Conservation (phyloP, 495 filamentous ascomycete species). For the Cryomyces antarcticus region DNA sequence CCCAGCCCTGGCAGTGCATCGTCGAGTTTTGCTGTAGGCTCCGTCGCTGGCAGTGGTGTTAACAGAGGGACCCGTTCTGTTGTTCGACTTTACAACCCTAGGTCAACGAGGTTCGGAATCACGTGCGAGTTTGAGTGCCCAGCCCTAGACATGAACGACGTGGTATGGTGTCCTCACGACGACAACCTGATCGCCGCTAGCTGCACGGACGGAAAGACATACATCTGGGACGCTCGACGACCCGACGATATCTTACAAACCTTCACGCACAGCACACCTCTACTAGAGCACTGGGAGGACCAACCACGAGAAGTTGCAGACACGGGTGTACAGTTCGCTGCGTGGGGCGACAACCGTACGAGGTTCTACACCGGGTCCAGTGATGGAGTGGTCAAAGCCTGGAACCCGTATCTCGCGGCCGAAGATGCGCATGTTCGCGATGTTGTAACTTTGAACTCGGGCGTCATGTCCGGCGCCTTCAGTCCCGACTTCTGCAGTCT, state of each 20-base stretch:
- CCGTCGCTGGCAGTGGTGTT: constrained; percentile 13
- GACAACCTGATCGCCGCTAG: constrained; percentile 52
- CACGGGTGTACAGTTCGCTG: constrained; percentile 57
- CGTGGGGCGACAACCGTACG: constrained; percentile 53
- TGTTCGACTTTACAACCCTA: constrained; percentile 31
- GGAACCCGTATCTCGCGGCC: constrained; percentile 48
- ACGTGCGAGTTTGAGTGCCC: constrained; percentile 40
- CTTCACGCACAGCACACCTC: constrained; percentile 45
- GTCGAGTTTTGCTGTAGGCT: constrained; percentile 35
- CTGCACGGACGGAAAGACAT: constrained; percentile 65
- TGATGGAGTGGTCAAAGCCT: constrained; percentile 70
- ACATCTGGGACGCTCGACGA: constrained; percentile 64
- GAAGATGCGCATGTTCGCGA: constrained; percentile 45
- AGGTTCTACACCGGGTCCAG: constrained; percentile 79
- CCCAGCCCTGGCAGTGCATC: constrained; percentile 32
- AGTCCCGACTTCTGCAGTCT: constrained; percentile 51
- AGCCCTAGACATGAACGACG: constrained; percentile 73
- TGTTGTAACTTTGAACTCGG: constrained; percentile 26
- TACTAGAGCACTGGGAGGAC: constrained; percentile 38
- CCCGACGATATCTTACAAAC: constrained; percentile 36
- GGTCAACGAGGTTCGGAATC: constrained; percentile 18
- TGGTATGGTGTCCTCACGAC: constrained; percentile 31
- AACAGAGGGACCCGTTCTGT: constrained; percentile 25
- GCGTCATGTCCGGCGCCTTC: constrained; percentile 47
- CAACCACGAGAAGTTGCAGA: constrained; percentile 45